phyloP scores from a whole-genome alignment of 2,329 filamentous ascomycete genomes.

The Aspergillus sp. region DNA sequence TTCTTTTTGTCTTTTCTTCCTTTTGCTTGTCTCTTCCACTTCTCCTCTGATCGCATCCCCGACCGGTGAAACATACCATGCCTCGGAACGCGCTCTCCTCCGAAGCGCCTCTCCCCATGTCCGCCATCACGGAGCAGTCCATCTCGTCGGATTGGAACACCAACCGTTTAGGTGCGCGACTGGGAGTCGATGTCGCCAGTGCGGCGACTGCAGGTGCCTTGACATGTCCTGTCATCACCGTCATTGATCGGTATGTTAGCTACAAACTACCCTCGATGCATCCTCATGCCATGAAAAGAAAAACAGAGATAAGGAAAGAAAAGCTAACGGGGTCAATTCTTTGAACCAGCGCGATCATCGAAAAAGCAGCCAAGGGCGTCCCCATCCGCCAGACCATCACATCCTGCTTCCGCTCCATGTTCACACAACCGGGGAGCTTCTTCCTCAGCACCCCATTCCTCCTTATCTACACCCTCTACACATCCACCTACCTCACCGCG shows the following conservation, averaged over 20 bases:
- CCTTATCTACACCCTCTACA: constrained; percentile 67
- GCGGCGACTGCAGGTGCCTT: constrained; percentile 71
- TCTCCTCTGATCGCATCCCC: neutral
- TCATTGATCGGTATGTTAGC: constrained; percentile 73
- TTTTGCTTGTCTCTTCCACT: constrained; percentile 1
- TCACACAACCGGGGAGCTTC: constrained; percentile 45
- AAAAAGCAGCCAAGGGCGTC: constrained; percentile 50
- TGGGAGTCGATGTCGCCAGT: constrained; percentile 68
- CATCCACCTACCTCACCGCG: constrained; percentile 84
- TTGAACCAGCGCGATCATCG: constrained; percentile 48
- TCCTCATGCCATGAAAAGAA: too few relatives aligned
- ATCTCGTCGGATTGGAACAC: constrained; percentile 66
- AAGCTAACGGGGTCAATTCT: neutral
- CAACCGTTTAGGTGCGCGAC: constrained; percentile 65
- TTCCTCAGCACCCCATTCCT: constrained; percentile 51
- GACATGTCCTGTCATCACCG: constrained; percentile 80
- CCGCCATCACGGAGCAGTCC: constrained; percentile 25
- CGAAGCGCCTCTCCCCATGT: constrained; percentile 27
- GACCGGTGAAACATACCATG: constrained; percentile 24
- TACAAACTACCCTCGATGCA: too few relatives aligned
- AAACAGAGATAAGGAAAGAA: too few relatives aligned
- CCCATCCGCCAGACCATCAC: constrained; percentile 45
- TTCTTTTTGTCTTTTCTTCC: neutral
- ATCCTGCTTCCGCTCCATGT: constrained; percentile 42
- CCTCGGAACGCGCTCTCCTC: constrained; percentile 32